Evolutionary conservation across 1,284 basidiomycete species (phyloP), one percentile per base, ranked within the genome.

Genomic region (Cutaneotrichosporon cutaneum): DNA sequence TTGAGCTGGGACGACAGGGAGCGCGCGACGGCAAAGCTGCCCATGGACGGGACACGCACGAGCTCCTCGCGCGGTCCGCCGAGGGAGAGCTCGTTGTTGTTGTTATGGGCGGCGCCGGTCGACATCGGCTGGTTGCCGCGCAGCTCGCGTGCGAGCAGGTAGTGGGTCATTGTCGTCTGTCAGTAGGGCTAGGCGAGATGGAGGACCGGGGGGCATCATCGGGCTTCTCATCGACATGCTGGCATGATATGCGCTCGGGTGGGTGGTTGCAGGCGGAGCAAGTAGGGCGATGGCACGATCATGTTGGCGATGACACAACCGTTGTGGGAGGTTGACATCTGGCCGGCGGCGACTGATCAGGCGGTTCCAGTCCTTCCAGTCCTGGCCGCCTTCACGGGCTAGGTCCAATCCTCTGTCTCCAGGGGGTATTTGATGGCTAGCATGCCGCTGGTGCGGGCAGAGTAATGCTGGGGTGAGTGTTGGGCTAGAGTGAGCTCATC

Each of bases 1-100:
- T 54, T 36, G 52, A 54, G 52, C 35, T 39, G 33, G 33, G 52
- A 54, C 22, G 52, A 54, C 21, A 54, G 52, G 10, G 33, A 39
- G 35, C 52, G 52, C 18, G 35, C 52, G 6, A 54, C 24, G 11
- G 14, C 33, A 54, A 54, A 54, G 52, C 52, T 54, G 14, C 52
- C 52, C 52, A 54, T 54, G 21, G 52, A 54, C 11, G 52, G 52
- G 22, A 54, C 35, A 5, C 21, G 35, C 3, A 39, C 52, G 35
- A 54, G 35, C 52, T 24, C 33, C 22, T 36, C 33, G 35, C 22
- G 52, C 22, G 35, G 51, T 4, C 8, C 22, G 22, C 14, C 22
- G 45, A 47, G 22, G 6, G 45, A 14, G 13, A 13, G 45, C 22
- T 22, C 4, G 51, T 52, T 52, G 51, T 35, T 33, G 51, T 33